Evolutionary conservation across 2,329 filamentous ascomycete genomes (phyloP).

Genomic region (Monosporascus sp.): DNA sequence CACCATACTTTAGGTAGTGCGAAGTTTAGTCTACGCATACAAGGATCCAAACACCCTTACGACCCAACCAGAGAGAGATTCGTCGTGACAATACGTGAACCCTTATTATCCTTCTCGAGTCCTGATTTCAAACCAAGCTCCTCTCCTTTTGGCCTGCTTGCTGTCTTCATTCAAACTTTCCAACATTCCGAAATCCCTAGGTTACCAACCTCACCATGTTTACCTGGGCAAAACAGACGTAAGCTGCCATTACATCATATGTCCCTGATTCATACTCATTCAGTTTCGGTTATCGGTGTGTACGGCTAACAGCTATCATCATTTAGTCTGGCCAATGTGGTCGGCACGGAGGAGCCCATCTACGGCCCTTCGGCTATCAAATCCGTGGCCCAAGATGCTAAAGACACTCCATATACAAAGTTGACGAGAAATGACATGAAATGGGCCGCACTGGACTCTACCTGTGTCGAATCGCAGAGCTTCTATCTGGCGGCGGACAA

Average conservation of each 20-base stretch:
- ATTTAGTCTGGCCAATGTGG: conserved; percentile 67
- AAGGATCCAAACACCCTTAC: neutral
- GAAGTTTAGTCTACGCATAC: neutral
- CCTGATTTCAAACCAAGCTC: neutral
- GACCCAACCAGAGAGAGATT: neutral
- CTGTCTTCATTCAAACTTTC: neutral
- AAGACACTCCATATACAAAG: conserved; percentile 75
- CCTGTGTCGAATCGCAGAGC: conserved; percentile 88
- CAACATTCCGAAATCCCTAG: neutral
- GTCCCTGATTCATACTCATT: conserved; percentile 11
- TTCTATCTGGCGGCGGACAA: conserved; percentile 85
- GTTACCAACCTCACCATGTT: conserved; percentile 55
- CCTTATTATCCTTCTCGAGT: too few relatives aligned
- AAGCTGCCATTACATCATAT: conserved; percentile 33
- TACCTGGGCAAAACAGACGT: conserved; percentile 94
- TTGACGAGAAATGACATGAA: conserved; percentile 71
- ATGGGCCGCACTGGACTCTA: conserved; percentile 78
- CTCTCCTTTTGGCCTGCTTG: neutral
- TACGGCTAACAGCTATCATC: conserved; percentile 18
- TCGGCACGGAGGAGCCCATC: conserved; percentile 92
- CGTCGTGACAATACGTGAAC: neutral
- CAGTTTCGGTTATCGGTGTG: neutral
- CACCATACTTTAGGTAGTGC: neutral
- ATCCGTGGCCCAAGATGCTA: conserved; percentile 76
- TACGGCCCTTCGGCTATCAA: conserved; percentile 87